These are phyloP conservation scores for Claviceps spartinae DNA, from an alignment of 2,329 filamentous ascomycete genomes.

Conservation along the genomic window DNA sequence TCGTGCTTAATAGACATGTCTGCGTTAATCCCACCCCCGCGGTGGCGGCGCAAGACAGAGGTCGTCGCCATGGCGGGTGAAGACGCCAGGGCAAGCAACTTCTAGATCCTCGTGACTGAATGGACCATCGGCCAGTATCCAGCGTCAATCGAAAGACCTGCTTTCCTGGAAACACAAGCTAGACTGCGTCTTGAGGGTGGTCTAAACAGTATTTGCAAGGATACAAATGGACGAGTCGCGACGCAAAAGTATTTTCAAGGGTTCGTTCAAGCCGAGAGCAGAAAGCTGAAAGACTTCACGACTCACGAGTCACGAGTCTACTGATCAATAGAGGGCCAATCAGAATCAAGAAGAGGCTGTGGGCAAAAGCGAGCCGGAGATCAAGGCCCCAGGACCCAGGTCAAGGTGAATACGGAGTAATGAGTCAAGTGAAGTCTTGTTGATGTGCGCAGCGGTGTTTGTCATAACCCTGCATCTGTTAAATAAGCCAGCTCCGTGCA, in stretches of 20 bases:
- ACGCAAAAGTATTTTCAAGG: background rate
- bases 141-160: background rate
- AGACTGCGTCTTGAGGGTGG: background rate
- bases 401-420: background rate
- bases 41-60: background rate
- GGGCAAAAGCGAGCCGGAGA: background rate
- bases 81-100: background rate
- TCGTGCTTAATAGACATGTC: conserved; percentile 13
- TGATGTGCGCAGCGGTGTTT: background rate
- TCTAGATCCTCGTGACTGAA: background rate
- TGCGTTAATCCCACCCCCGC: background rate
- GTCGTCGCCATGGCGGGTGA: background rate
- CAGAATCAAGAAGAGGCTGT: background rate
- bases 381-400: background rate
- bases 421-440: background rate
- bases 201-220: background rate
- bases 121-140: background rate
- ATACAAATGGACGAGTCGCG: background rate
- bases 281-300: too few species aligned
- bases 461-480: too few species aligned
- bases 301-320: background rate
- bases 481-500: conserved; percentile 9
- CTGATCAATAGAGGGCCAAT: background rate
- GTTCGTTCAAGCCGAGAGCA: background rate
- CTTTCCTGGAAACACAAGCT: background rate